Evolutionary conservation across 495 filamentous ascomycete genomes (phyloP), one percentile per base, ranked within the genome.

Genomic region (Hypoxylon lienhwacheense): DNA sequence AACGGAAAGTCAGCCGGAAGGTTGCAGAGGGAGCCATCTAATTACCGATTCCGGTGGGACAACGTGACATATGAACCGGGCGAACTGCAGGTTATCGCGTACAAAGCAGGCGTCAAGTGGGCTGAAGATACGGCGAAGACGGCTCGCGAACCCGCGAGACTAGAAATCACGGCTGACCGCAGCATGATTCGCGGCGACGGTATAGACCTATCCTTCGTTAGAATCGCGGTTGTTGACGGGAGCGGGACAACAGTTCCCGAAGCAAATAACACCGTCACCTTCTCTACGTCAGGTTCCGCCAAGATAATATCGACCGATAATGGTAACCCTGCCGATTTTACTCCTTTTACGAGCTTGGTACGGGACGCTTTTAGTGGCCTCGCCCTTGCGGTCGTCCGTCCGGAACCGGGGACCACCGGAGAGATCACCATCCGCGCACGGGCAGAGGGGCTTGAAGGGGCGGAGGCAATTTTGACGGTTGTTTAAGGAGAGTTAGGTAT

Each of bases 21-120:
- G 4, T 36, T 61, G 29, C 66, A 67, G 61, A 68, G 63, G 39
- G 61, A 47, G 8, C 21, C 65, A 15, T 70, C 47, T 8, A 56
- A 58, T 5, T 77, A 73, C 41, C 72, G 77, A 8, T 77, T 78
- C 49, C 68, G 75, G 0, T 80, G 75, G 77, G 74, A 80, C 28
- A 46, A 71, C 3, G 67, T 80, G 0, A 61, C 53, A 1, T 80
- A 77, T 41, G 47, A 67, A 35, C 60, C 75, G 3, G 75, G 75
- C 17, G 66, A 78, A 15, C 26, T 80, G 3, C 61, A 46, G 7
- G 77, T 75, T 4, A 69, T 74, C 6, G 58, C 70, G 5, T 78
- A 76, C 37, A 76, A 74, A 55, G 61, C 67, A 12, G 73, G 72
- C 4, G 46, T 32, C 5, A 25, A 51, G 41, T 80, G 77, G 75